A percentile compares a stretch with the other conserved stretches of the same genome.
phyloP scores from a whole-genome alignment of 2,329 filamentous ascomycete genomes.

The Colletotrichum spaethianum region DNA sequence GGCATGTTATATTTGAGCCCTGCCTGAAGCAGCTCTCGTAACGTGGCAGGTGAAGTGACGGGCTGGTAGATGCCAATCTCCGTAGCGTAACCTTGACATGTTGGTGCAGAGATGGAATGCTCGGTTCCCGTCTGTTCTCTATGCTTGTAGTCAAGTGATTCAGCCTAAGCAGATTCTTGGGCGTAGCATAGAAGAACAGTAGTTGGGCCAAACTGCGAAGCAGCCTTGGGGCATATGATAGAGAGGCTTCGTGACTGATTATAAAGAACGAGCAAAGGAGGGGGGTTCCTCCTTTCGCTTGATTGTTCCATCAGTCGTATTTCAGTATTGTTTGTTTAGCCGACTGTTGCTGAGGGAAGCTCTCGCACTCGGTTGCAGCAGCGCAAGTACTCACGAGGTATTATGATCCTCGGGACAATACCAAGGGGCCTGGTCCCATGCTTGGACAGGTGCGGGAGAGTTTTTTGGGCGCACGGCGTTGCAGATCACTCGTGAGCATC shows the following conservation, averaged over 20 bases:
- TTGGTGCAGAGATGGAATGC: not conserved
- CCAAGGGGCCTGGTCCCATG: not conserved
- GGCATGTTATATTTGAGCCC: slow-evolving; percentile 1
- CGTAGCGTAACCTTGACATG: not conserved
- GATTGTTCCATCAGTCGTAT: too few relatives aligned
- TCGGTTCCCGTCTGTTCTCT: not conserved
- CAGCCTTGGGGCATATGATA: not conserved
- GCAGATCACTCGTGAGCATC: not conserved
- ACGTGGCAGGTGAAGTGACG: not conserved
- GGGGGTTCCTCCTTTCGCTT: not conserved
- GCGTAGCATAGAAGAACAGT: not conserved
- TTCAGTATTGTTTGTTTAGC: not conserved
- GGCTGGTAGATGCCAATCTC: not conserved
- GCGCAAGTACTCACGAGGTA: not conserved
- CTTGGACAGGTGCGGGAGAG: not conserved
- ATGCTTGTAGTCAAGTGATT: not conserved
- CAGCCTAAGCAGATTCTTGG: not conserved
- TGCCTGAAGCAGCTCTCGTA: not conserved
- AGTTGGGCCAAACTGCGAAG: not conserved
- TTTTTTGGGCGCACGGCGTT: not conserved
- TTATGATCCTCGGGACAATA: not conserved
- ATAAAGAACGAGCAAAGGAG: not conserved
- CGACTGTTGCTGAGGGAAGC: not conserved
- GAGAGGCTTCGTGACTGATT: not conserved
- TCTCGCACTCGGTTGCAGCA: not conserved